These are phyloP conservation scores for Pneumocystis wakefieldiae DNA, from an alignment of 1,139 yeast genomes.

Conservation along the genomic window DNA sequence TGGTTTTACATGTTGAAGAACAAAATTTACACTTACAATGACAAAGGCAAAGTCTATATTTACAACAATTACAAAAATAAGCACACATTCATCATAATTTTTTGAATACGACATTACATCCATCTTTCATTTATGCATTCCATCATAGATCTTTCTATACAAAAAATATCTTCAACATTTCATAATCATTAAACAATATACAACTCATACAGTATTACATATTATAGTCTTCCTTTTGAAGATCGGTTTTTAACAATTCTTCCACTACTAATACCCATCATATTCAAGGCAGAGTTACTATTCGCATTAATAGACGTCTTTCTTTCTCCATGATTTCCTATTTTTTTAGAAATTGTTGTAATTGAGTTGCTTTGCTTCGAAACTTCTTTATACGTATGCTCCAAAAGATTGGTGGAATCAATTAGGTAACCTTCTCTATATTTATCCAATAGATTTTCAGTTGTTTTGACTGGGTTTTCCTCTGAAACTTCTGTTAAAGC, in stretches of 20 bases:
- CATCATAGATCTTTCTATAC: too few species aligned
- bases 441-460: neutral
- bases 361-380: neutral
- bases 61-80: neutral
- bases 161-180: neutral
- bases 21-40: neutral
- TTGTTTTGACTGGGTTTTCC: neutral
- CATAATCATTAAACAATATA: neutral
- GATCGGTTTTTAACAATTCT: neutral
- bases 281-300: neutral
- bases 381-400: neutral
- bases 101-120: too few species aligned
- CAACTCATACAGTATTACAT: neutral
- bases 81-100: too few species aligned
- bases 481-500: neutral
- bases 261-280: neutral
- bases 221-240: neutral
- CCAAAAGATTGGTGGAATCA: neutral
- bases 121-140: too few species aligned
- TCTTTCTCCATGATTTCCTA: neutral
- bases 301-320: neutral
- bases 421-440: neutral
- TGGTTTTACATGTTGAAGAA: too few species aligned
- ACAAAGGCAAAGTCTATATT: neutral
- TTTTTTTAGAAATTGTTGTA: neutral